Conservation (phyloP, 106 monocot genomes). For the Dendrobium catenatum region DNA sequence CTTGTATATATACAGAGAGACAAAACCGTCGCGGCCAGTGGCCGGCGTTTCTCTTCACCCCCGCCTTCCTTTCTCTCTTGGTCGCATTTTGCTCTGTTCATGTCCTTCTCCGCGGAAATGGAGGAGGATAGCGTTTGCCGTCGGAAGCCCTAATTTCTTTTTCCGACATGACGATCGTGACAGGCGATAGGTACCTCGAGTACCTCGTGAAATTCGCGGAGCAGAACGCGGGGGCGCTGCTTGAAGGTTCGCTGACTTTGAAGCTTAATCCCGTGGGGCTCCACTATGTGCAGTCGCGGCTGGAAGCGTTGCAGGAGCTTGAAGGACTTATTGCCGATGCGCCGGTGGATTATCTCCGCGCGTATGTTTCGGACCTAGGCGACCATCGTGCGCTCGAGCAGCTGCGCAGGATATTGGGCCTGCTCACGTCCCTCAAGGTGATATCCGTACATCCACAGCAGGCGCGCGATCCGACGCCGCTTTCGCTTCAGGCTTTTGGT, state of each 20-base stretch:
- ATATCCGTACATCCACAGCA: slow-evolving; percentile 41
- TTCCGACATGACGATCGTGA: slow-evolving; percentile 49
- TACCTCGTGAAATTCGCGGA: slow-evolving; percentile 65
- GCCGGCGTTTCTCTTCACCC: neutral
- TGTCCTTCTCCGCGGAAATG: slow-evolving; percentile 7
- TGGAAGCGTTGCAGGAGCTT: slow-evolving; percentile 74
- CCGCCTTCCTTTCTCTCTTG: neutral
- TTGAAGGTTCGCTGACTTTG: slow-evolving; percentile 71
- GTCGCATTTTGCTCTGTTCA: neutral
- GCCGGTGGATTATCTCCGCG: slow-evolving; percentile 92
- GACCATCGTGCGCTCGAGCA: slow-evolving; percentile 97
- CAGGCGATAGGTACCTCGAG: slow-evolving; percentile 90
- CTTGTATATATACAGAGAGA: neutral
- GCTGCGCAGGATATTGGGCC: slow-evolving; percentile 67
- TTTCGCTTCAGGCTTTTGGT: slow-evolving; percentile 61
- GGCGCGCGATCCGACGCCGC: slow-evolving; percentile 69
- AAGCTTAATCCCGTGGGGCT: slow-evolving; percentile 89
- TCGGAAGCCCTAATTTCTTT: slow-evolving; percentile 8
- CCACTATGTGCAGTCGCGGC: slow-evolving; percentile 84
- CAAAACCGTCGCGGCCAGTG: neutral
- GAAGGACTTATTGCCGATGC: slow-evolving; percentile 61
- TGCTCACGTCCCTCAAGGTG: slow-evolving; percentile 73
- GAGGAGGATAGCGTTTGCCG: neutral
- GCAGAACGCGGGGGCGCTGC: slow-evolving; percentile 45
- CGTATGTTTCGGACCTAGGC: slow-evolving; percentile 92